Conservation (phyloP, 2,329 filamentous ascomycete species). For the Teratosphaeria gauchensis region DNA sequence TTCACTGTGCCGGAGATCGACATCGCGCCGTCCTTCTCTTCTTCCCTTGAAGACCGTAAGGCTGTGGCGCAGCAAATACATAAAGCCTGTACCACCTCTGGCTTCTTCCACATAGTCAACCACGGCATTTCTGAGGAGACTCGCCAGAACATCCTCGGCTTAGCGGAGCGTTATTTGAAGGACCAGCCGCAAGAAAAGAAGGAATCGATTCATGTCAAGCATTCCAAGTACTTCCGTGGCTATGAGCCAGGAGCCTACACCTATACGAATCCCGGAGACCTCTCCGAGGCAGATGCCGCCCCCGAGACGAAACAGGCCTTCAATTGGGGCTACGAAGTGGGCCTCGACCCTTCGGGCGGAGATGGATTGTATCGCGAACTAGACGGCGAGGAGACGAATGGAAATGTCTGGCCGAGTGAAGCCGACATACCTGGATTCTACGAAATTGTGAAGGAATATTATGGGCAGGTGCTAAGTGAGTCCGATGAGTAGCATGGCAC, state of each 20-base stretch:
- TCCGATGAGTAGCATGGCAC: background rate
- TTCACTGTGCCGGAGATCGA: conserved; percentile 32
- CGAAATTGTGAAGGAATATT: conserved; percentile 29
- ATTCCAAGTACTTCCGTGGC: conserved; percentile 31
- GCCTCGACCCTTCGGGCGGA: conserved; percentile 30
- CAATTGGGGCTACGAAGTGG: conserved; percentile 35
- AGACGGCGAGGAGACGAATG: conserved; percentile 28
- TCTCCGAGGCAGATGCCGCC: conserved; percentile 12
- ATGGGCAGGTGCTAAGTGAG: conserved; percentile 28
- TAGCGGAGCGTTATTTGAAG: conserved; percentile 30
- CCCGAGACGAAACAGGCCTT: conserved; percentile 34
- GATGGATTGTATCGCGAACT: conserved; percentile 34
- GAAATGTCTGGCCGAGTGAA: conserved; percentile 32
- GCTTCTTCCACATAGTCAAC: conserved; percentile 33
- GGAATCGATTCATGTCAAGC: conserved; percentile 29
- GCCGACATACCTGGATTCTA: conserved; percentile 32
- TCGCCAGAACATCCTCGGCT: conserved; percentile 24
- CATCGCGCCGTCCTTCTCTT: conserved; percentile 28
- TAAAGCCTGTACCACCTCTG: conserved; percentile 29
- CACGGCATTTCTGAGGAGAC: conserved; percentile 25
- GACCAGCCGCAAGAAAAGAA: conserved; percentile 26
- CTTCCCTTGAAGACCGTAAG: conserved; percentile 22
- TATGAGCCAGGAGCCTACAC: conserved; percentile 35
- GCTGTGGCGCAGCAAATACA: conserved; percentile 30
- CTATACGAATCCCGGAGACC: conserved; percentile 29